Conservation (phyloP, 768 basidiomycete genomes). For the Erythrobasidium yunnanense region DNA sequence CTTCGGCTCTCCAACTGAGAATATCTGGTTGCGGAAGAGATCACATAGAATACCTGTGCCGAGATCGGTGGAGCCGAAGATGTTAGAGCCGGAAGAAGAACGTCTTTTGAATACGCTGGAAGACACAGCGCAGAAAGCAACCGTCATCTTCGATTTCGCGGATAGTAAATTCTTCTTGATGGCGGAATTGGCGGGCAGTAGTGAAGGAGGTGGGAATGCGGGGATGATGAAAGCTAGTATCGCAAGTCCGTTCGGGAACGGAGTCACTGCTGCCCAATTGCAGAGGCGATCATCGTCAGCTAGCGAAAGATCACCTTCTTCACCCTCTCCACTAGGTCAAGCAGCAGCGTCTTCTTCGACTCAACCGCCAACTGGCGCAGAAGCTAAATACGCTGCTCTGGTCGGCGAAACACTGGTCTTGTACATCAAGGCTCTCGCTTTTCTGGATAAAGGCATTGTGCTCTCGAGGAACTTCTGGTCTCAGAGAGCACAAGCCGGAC, state of each 20-base stretch:
- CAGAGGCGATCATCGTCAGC: constrained; percentile 39
- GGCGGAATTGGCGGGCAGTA: constrained; percentile 44
- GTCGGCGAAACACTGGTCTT: constrained; percentile 62
- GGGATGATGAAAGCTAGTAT: too few relatives aligned
- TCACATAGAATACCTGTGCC: constrained; percentile 31
- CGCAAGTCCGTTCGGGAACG: constrained; percentile 30
- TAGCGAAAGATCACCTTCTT: constrained; percentile 12
- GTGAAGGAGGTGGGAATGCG: too few relatives aligned
- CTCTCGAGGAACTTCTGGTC: constrained; percentile 56
- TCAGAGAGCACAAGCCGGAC: constrained; percentile 60
- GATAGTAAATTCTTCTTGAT: constrained; percentile 79
- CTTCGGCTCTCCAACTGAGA: constrained; percentile 40
- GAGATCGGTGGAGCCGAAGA: constrained; percentile 30
- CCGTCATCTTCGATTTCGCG: constrained; percentile 82
- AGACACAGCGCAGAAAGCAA: constrained; percentile 89
- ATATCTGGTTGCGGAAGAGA: constrained; percentile 34
- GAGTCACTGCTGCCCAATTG: constrained; percentile 29
- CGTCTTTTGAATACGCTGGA: constrained; percentile 51
- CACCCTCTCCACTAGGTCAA: constrained; percentile 27
- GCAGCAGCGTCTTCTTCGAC: constrained; percentile 1
- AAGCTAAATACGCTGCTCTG: neutral
- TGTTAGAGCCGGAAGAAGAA: constrained; percentile 41
- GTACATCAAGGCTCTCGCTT: constrained; percentile 82
- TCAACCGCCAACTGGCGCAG: neutral
- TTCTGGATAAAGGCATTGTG: constrained; percentile 85